Evolutionary conservation across 495 filamentous ascomycete genomes (phyloP), one percentile per base, ranked within the genome.

Genomic region (Copromyces sp.): DNA sequence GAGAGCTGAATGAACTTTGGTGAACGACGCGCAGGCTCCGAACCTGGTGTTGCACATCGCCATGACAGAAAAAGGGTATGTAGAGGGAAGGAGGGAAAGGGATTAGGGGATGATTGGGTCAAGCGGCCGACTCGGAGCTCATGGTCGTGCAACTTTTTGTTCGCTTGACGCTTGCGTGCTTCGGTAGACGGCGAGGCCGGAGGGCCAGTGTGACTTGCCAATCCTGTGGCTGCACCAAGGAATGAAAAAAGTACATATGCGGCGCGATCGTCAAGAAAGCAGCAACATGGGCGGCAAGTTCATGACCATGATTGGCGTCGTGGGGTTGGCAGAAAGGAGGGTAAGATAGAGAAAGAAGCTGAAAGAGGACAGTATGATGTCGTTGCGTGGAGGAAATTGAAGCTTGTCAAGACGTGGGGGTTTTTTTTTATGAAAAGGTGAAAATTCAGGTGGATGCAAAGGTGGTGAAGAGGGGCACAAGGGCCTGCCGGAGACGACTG

Each of bases 351-450:
- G 14, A 41, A 74, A 32, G 65, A 72, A 37, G 32, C 32, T 71
- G 68, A 32, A 47, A 68, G 59, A 70, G 24, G 47, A 68, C 69
- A 72, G 24, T 17, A 41, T n/a, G 53, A 45, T 53, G 35, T 72
- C 69, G 44, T 75, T 75, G 72, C 74, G 71, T 73, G 45, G 73
- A 73, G 73, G 47, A 77, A 75, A 77, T 75, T 73, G 32, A 69
- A 77, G 73, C 69, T 73, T 73, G 75, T 77, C 69, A 77, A 69
- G 24, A 65, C 73, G 73, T 73, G 73, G 75, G 75, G 75, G 75
- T 75, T 24, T 75, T 75, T 75, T 75, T 32, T 65, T 32, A 35
- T 65, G 53, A 65, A 35, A 35, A 37, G 53, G 53, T 65, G 53
- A 61, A 65, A 65, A 65, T 65, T 65, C 53, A 35, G 14, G 53